These are phyloP conservation scores for Rhododendron ferrugineum DNA, from an alignment of 148 eudicot genomes.

Conservation along the genomic window DNA sequence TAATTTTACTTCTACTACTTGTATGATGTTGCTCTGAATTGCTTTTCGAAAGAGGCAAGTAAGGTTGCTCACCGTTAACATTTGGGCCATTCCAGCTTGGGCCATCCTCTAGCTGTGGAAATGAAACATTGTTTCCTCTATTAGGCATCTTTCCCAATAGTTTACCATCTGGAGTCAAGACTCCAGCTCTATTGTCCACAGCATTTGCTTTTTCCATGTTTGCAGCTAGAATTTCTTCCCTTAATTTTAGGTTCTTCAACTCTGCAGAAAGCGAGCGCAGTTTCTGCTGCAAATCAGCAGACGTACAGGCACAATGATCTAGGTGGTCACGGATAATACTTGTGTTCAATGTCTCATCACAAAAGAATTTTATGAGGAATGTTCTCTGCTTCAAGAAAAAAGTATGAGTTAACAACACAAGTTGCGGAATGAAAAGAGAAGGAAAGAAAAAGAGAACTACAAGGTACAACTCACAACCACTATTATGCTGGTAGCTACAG, in stretches of 20 bases:
- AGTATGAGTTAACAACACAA: neutral
- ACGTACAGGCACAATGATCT: conserved; percentile 29
- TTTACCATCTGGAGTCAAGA: conserved; percentile 20
- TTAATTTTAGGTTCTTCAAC: conserved; percentile 27
- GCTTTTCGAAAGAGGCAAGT: conserved; percentile 16
- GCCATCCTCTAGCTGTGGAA: conserved; percentile 7
- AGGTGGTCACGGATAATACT: conserved; percentile 40
- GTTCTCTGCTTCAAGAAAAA: conserved; percentile 37
- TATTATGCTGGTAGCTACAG: neutral
- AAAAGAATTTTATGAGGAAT: conserved; percentile 42
- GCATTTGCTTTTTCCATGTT: conserved; percentile 16
- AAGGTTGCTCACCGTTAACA: conserved; percentile 9
- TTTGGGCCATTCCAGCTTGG: neutral
- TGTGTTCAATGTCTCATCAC: conserved; percentile 40
- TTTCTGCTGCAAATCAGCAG: conserved; percentile 46
- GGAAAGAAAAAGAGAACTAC: neutral
- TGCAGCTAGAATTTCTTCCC: conserved; percentile 35
- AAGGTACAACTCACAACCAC: neutral
- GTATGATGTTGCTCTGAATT: conserved; percentile 12
- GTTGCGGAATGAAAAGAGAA: neutral
- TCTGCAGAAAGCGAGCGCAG: conserved; percentile 34
- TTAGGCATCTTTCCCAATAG: conserved; percentile 11
- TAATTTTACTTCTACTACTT: conserved; percentile 3
- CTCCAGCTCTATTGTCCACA: conserved; percentile 16
- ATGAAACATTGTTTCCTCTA: conserved; percentile 3